Percentiles rank a stretch among this genome's conserved stretches.
These are phyloP conservation scores for Mediolabrus comicus DNA, from an alignment of 108 stramenopile genomes.

Conservation along the genomic window DNA sequence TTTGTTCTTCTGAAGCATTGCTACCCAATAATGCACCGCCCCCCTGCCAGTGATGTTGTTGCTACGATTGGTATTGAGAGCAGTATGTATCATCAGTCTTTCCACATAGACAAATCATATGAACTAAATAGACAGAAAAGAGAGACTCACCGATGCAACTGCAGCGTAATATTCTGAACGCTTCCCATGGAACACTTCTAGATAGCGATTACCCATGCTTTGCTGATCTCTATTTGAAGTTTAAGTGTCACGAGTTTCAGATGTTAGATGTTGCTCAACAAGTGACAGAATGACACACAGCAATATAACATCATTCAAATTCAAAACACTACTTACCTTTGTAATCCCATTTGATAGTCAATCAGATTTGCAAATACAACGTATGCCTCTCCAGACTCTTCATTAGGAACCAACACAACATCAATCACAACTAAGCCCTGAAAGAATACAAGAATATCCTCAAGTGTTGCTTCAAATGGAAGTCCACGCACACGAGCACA, in stretches of 20 bases:
- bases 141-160: conserved; percentile 71
- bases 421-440: conserved; percentile 93
- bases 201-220: conserved; percentile 77
- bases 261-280: not conserved
- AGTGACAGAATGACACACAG: not conserved
- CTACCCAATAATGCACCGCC: conserved; percentile 28
- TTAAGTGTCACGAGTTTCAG: not conserved
- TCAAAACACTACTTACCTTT: conserved; percentile 55
- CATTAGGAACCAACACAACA: conserved; percentile 71
- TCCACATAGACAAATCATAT: not conserved
- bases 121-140: not conserved
- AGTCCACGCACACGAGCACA: conserved; percentile 86
- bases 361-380: conserved; percentile 92
- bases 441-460: conserved; percentile 92
- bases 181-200: conserved; percentile 90
- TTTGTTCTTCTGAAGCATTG: conserved; percentile 14
- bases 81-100: not conserved
- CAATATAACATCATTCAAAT: not conserved
- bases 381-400: conserved; percentile 78
- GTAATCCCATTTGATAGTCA: conserved; percentile 94
- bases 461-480: conserved; percentile 90
- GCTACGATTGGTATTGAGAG: conserved; percentile 20
- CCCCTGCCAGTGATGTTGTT: conserved; percentile 69
- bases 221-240: conserved; percentile 68
- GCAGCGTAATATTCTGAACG: conserved; percentile 90